These are phyloP conservation scores for Datura wrightii DNA, from an alignment of 257 asterid species.

Conservation along the genomic window DNA sequence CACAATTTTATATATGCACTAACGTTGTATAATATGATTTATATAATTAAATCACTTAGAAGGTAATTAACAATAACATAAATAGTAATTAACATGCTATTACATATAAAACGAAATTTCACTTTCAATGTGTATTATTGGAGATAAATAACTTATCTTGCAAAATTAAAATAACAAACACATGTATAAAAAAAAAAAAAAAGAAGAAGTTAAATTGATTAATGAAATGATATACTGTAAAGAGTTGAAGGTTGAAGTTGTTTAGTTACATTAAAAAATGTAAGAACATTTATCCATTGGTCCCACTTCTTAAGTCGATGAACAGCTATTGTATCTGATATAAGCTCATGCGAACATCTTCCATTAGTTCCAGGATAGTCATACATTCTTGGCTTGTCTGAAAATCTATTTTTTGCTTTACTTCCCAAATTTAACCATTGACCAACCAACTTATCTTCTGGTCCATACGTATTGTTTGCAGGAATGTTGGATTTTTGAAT, in stretches of 20 bases:
- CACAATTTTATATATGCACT: not conserved
- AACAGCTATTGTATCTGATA: constrained; percentile 71
- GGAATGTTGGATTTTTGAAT: constrained; percentile 53
- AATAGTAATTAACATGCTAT: not conserved
- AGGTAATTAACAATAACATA: not conserved
- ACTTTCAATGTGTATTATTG: not conserved
- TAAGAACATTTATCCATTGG: constrained; percentile 67
- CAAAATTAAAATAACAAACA: too few species aligned
- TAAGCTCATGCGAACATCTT: constrained; percentile 74
- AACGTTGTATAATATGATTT: not conserved
- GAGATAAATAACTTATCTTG: not conserved
- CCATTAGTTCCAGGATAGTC: constrained; percentile 87
- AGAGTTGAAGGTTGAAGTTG: constrained; percentile 48
- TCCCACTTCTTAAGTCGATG: constrained; percentile 77
- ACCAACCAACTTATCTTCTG: constrained; percentile 81
- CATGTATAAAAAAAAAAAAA: too few species aligned
- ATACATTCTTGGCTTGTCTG: constrained; percentile 75
- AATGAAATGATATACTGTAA: constrained; percentile 43
- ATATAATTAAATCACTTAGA: not conserved
- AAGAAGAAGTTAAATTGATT: not conserved
- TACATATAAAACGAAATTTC: not conserved
- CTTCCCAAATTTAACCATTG: constrained; percentile 66
- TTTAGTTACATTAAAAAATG: constrained; percentile 70
- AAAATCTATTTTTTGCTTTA: constrained; percentile 67
- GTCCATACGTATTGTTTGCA: constrained; percentile 54